These are phyloP conservation scores for Ascochyta fabae DNA, from an alignment of 2,329 filamentous ascomycete species.

Conservation along the genomic window DNA sequence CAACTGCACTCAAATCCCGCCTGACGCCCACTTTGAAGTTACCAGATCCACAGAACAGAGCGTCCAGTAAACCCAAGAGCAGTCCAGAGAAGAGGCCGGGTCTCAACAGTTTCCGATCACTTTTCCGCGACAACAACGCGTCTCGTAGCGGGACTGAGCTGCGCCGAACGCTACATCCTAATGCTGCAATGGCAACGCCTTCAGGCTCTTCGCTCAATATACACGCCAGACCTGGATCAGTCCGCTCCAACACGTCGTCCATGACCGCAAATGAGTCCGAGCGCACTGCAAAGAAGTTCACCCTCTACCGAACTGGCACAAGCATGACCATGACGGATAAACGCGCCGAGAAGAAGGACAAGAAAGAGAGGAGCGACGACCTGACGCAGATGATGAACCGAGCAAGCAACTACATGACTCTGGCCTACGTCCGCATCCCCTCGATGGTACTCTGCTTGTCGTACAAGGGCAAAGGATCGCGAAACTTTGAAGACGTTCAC, in stretches of 20 bases:
- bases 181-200: conserved; percentile 23
- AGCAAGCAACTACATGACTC: conserved; percentile 96
- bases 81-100: conserved; percentile 33
- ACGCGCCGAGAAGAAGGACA: conserved; percentile 52
- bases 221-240: conserved; percentile 37
- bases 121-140: conserved; percentile 42
- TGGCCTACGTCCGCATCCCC: conserved; percentile 92
- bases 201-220: conserved; percentile 21
- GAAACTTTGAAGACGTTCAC: conserved; percentile 95
- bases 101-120: conserved; percentile 41
- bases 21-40: conserved; percentile 78
- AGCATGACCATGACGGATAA: conserved; percentile 51
- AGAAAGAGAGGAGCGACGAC: conserved; percentile 77
- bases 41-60: conserved; percentile 52
- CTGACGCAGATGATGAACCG: conserved; percentile 95
- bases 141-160: conserved; percentile 41
- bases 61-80: conserved; percentile 35
- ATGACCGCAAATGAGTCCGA: conserved; percentile 37
- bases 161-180: conserved; percentile 42
- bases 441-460: conserved; percentile 94
- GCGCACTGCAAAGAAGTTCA: conserved; percentile 47
- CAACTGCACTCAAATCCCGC: conserved; percentile 79
- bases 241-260: conserved; percentile 35
- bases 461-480: conserved; percentile 94
- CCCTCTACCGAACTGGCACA: conserved; percentile 48